Conservation (phyloP, 345 rosid genomes). For the Camelina laxa region DNA sequence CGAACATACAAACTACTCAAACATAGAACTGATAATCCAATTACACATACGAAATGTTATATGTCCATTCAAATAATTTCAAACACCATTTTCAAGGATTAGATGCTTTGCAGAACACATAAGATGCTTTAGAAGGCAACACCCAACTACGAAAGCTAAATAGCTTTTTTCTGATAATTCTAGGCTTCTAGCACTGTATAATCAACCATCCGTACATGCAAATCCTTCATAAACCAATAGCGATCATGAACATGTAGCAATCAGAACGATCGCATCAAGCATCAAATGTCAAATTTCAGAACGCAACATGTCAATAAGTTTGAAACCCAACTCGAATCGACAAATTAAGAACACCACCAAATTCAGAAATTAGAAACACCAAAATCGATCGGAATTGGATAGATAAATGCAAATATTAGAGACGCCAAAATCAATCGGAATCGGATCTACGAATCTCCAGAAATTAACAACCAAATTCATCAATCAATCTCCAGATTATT, state of each 20-base stretch:
- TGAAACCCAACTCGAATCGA: background rate
- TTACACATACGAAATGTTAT: background rate
- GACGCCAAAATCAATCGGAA: no score
- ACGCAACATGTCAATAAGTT: background rate
- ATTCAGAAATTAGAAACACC: slow-evolving; percentile 11
- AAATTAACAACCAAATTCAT: background rate
- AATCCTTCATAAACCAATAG: no score
- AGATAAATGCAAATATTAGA: background rate
- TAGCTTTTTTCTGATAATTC: slow-evolving; percentile 4
- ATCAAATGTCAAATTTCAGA: slow-evolving; percentile 20
- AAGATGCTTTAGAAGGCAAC: slow-evolving; percentile 1
- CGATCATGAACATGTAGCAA: no score
- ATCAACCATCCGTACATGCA: slow-evolving; percentile 15
- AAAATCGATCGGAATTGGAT: slow-evolving; percentile 26
- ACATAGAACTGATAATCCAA: background rate
- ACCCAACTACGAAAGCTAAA: background rate
- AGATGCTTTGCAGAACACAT: background rate
- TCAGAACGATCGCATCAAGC: background rate
- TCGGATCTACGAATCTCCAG: background rate
- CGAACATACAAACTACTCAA: slow-evolving; percentile 37
- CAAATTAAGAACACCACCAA: slow-evolving; percentile 17
- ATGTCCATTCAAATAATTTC: slow-evolving; percentile 9
- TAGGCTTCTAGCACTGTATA: background rate
- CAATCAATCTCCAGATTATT: slow-evolving; percentile 22
- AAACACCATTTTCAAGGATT: slow-evolving; percentile 1